These are phyloP conservation scores for Hypoxylon sp. DNA, from an alignment of 2,329 filamentous ascomycete species.

Conservation along the genomic window DNA sequence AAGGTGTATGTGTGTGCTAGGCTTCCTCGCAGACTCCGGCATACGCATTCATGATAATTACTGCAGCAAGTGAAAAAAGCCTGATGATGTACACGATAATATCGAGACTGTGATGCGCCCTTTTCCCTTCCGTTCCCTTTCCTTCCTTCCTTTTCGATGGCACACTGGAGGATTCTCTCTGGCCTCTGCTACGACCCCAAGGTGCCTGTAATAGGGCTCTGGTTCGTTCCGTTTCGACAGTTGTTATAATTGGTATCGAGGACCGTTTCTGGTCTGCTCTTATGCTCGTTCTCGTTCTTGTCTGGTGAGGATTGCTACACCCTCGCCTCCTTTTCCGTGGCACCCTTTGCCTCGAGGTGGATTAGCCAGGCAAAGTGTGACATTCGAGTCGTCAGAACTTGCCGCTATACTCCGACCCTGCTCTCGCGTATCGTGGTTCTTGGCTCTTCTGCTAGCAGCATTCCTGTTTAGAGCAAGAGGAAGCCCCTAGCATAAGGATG, in stretches of 20 bases:
- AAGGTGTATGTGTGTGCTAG: background rate
- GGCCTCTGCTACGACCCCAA: background rate
- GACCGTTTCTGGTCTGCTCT: conserved; percentile 40
- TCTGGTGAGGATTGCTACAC: conserved; percentile 40
- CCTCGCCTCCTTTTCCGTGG: conserved; percentile 32
- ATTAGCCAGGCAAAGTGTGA: conserved; percentile 33
- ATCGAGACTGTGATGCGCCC: conserved; percentile 18
- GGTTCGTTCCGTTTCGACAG: conserved; percentile 7
- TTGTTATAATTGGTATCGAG: conserved; percentile 3
- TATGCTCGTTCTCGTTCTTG: background rate
- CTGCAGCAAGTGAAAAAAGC: conserved; percentile 2
- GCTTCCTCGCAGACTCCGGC: background rate
- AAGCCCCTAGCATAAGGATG: conserved; percentile 35
- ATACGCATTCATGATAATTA: background rate
- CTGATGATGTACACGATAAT: conserved; percentile 34
- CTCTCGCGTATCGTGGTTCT: conserved; percentile 19
- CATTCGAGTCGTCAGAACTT: conserved; percentile 27
- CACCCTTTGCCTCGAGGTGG: conserved; percentile 28
- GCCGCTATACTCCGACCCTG: conserved; percentile 31
- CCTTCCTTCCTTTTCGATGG: background rate
- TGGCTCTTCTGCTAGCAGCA: conserved; percentile 21
- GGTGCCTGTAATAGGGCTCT: no score
- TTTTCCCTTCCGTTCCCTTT: conserved; percentile 4
- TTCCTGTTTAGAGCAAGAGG: conserved; percentile 26
- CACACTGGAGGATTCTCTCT: background rate